These are phyloP conservation scores for Xerocomellus chrysenteron DNA, from an alignment of 768 basidiomycete species.

Conservation along the genomic window DNA sequence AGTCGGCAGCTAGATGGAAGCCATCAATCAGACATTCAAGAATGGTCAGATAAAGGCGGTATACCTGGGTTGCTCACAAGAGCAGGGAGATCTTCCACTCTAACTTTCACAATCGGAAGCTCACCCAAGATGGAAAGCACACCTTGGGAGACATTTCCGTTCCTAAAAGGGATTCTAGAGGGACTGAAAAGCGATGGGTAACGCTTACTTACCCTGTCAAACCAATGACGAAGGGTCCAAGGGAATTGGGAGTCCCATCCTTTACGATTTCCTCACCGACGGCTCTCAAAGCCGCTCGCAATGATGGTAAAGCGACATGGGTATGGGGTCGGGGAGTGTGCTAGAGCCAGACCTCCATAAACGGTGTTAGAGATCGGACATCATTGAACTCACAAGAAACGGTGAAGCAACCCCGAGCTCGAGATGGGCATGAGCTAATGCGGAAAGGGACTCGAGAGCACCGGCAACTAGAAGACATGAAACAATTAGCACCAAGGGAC, in stretches of 20 bases:
- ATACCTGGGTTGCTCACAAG: constrained; percentile 56
- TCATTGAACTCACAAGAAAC: constrained; percentile 58
- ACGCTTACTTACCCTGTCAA: constrained; percentile 66
- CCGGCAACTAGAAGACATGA: constrained; percentile 62
- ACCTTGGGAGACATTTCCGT: constrained; percentile 81
- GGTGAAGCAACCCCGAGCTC: constrained; percentile 79
- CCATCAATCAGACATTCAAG: constrained; percentile 1
- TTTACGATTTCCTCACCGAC: constrained; percentile 56
- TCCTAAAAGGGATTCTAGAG: constrained; percentile 39
- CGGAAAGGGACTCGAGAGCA: constrained; percentile 74
- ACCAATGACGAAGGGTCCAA: constrained; percentile 80
- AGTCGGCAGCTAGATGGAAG: constrained; percentile 44
- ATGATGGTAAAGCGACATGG: constrained; percentile 51
- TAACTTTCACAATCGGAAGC: constrained; percentile 62
- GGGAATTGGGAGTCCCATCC: constrained; percentile 56
- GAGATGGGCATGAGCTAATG: constrained; percentile 77
- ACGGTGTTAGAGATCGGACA: neutral
- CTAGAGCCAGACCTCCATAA: constrained; percentile 22
- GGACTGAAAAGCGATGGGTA: neutral
- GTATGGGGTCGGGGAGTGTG: constrained; percentile 82
- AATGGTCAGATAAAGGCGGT: constrained; percentile 7
- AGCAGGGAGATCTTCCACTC: constrained; percentile 52
- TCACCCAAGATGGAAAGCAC: constrained; percentile 69
- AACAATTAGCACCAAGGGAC: neutral
- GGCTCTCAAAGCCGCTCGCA: constrained; percentile 53